phyloP scores from a whole-genome alignment of 148 eudicot genomes.

The Diospyros kaki region DNA sequence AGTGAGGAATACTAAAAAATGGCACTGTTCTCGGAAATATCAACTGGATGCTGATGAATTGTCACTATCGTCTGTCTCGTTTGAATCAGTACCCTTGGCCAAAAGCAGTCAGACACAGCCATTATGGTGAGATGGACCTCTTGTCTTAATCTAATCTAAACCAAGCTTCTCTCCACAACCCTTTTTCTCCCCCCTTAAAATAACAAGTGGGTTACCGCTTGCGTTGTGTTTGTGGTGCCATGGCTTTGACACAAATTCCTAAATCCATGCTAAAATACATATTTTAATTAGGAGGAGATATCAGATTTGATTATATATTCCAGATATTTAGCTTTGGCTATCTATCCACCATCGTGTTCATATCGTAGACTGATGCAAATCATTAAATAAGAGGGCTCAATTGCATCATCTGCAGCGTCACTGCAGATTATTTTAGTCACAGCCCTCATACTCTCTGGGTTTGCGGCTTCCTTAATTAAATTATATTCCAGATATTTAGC shows the following conservation, averaged over 20 bases:
- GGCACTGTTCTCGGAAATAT: slow-evolving; percentile 17
- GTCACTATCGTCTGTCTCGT: slow-evolving; percentile 19
- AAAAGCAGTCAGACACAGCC: slow-evolving; percentile 19
- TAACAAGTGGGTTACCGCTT: too few species aligned
- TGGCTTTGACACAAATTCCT: neutral
- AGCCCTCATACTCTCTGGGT: neutral
- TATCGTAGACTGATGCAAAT: neutral
- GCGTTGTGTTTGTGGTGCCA: neutral
- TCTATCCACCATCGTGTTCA: neutral
- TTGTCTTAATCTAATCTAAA: neutral
- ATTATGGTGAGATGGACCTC: slow-evolving; percentile 23
- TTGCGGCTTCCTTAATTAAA: too few species aligned
- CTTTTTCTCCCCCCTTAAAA: too few species aligned
- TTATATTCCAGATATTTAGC: neutral
- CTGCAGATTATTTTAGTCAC: neutral
- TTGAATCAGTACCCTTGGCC: slow-evolving; percentile 23
- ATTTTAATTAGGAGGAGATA: neutral
- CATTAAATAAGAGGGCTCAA: neutral
- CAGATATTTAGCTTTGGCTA: neutral
- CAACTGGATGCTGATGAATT: slow-evolving; percentile 20
- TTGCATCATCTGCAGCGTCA: neutral
- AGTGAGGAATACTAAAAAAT: too few species aligned
- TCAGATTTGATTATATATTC: neutral
- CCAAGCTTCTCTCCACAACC: neutral
- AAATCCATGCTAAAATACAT: neutral